Base-by-base conservation (phyloP, 116 monocot species). In the Posidonia oceanica region DNA sequence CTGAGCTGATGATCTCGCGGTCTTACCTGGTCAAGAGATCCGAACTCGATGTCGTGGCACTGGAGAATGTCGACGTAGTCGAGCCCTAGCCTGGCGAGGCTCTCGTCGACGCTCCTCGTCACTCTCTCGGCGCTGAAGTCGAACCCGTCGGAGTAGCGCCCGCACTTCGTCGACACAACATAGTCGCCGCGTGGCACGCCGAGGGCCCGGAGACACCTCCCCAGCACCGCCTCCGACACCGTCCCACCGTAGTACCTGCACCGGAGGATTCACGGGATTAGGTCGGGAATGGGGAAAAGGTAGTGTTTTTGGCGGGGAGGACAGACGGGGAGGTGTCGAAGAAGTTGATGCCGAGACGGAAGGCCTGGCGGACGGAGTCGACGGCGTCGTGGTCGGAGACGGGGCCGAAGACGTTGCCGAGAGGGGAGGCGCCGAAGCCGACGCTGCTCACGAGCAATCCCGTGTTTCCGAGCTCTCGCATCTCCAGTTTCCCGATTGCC, bases 311-410 rank as follows among this genome's bases (percentile, higher is more conserved):
- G 29, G 61, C 12, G 4, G 39, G 21, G 11, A 4, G 20, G 37
- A 72, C 79, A 38, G 1, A 97, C 92, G 97, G 97, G 22, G 97
- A 97, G 62, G 97, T 97, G 80, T 97, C 97, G 83, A 97, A 96
- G 97, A 91, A 92, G 80, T 92, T 98, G 92, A 98, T 92, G 72
- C 92, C 89, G 72, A 89, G 89, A n/a, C 69, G 64, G 76, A 98
- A 75, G 62, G 98, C 98, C 20, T 71, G 72, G 64, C 84, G 84
- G 73, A 90, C 93, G 75, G 86, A 14, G 64, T 82, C 87, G 66
- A 92, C 11, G 85, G 98, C 93, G 10, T 79, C 86, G 53, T 72
- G 76, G 13, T 67, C 78, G 72, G 87, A 77, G 71, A 98, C 93
- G 64, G 59, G 76, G 65, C 98, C 86, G 81, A 93, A 98, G 76